Evolutionary conservation across 176 grass and related monocot genomes (phyloP), one percentile per base, ranked within the genome.

Genomic region (Carex cristatella): DNA sequence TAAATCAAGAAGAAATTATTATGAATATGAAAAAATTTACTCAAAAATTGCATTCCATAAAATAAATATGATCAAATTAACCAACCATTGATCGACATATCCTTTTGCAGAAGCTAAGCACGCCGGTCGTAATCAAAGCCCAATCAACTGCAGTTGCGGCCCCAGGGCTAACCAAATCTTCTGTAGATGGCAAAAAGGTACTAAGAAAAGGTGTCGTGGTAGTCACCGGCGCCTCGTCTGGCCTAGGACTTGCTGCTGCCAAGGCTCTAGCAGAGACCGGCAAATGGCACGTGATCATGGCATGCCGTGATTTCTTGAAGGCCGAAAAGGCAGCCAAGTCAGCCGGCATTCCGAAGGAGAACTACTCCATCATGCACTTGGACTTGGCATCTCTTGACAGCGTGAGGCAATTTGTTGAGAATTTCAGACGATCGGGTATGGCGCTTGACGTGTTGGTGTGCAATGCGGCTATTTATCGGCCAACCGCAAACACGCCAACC

Each of bases 361-460:
- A 81, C 91, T 98, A 94, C 87, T 87, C 87, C 13, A 40, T 98
- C 38, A 87, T 93, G 91, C 95, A 94, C 84, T 85, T 98, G 2
- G 95, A 98, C 89, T 91, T 98, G 33, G 95, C 95, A 12, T 98
- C 91, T 0, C 91, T 98, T 7, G 91, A 98, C 83, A 98, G 95
- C 74, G 92, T 98, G 10, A 88, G 92, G 0, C 95, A 98, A 88
- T 94, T 94, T 79, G 92, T 98, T 0, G 86, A 89, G 1, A 82
- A 8, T 78, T 88, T 98, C 89, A 88, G 88, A 5, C 91, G 77
- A 55, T 19, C 89, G 0, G 95, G 71, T 9, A 94, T 88, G 91
- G 89, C 87, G 37, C 92, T 98, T 3, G 95, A 98, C 35, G 86
- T 85, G 68, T 88, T 98, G 1, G 95, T 98, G 0, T 98, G 95